Evolutionary conservation across 805 yeast species (phyloP), one percentile per base, ranked within the genome.

Genomic region (Yueomyces sp.): DNA sequence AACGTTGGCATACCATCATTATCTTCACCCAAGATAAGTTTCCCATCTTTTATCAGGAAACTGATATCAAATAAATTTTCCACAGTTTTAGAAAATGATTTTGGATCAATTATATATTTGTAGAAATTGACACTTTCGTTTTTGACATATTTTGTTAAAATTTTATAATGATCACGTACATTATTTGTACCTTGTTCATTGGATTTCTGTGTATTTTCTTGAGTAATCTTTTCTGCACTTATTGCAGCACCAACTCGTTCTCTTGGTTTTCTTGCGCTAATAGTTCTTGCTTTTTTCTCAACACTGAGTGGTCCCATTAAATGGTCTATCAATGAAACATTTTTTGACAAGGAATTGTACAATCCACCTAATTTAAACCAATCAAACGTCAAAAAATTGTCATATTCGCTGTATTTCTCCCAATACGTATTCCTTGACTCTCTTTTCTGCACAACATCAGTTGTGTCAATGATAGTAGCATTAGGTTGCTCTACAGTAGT

Each of bases 61-160:
- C 95, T 82, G 0, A 85, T 72, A 54, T 79, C 84, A 53, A 88
- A 88, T 52, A 90, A 62, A 55, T 85, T 86, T 58, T 90, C 96
- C 2, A 88, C 79, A 1, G 87, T 74, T 56, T 81, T 87, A 1
- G 82, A 68, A 60, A 81, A 88, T 5, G 90, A 80, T 12, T 63
- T 48, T 1, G 96, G 95, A 56, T 90, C 79, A 26, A 88, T 66
- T 42, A 85, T 73, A 51, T 83, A 79, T 47, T 69, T 66, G 54
- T 76, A 85, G 40, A 87, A 65, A 44, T 76, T 75, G 6, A 86
- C 67, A 11, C 40, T 40, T 6, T 67, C 68, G 0, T 59, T 61
- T 0, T 63, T 64, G 6, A 59, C 56, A 38, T 62, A 65, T 26
- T 56, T 48, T 4, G 42, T 46, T 39, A 76, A 62, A 3, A 64